Evolutionary conservation across 1,284 basidiomycete species (phyloP).

Genomic region (Coniferiporia weirii): DNA sequence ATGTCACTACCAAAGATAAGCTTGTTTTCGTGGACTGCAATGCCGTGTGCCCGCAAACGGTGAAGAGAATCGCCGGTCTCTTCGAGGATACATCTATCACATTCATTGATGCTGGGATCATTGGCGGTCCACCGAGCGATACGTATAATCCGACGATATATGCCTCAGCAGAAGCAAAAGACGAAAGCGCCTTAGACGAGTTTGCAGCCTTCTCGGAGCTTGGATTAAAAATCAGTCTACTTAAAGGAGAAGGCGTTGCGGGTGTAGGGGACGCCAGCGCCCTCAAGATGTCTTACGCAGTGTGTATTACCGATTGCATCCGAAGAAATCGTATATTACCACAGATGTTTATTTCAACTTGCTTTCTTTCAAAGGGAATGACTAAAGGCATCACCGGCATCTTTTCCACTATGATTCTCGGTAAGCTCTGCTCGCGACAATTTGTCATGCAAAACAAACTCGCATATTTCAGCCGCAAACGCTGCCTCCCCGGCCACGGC

Average conservation of each 20-base stretch:
- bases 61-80: constrained; percentile 40
- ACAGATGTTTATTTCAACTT: background rate
- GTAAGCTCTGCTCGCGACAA: constrained; percentile 27
- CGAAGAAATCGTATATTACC: constrained; percentile 2
- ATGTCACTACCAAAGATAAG: constrained; percentile 14
- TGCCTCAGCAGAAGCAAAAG: constrained; percentile 37
- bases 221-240: constrained; percentile 41
- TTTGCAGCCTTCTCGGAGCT: constrained; percentile 39
- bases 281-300: constrained; percentile 60
- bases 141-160: constrained; percentile 51
- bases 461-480: constrained; percentile 40
- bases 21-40: constrained; percentile 54
- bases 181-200: constrained; percentile 34
- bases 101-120: constrained; percentile 56
- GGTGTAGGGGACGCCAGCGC: constrained; percentile 56
- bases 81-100: constrained; percentile 37
- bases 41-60: constrained; percentile 48
- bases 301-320: constrained; percentile 27
- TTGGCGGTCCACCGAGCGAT: constrained; percentile 48
- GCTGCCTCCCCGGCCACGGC: constrained; percentile 54
- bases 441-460: background rate
- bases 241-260: constrained; percentile 30
- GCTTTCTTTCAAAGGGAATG: constrained; percentile 38
- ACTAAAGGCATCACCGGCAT: constrained; percentile 50
- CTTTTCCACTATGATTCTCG: constrained; percentile 52